Evolutionary conservation across 2,329 filamentous ascomycete species (phyloP), one percentile per base, ranked within the genome.

Genomic region (Acrocalymma vagum): DNA sequence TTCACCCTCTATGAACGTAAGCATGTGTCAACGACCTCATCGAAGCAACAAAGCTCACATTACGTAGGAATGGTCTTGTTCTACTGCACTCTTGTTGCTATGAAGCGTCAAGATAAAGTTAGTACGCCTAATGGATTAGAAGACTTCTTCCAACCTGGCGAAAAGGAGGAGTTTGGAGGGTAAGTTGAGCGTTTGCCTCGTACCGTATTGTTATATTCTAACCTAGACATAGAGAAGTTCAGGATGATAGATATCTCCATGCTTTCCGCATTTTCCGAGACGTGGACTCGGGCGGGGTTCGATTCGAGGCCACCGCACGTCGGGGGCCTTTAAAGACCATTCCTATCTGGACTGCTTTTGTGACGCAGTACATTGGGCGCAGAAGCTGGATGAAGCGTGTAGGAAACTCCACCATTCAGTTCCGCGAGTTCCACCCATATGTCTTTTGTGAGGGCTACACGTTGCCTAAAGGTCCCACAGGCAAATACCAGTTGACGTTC

Each of bases 261-360:
- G 78, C 75, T 1, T 67, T 85, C 37, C 78, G 80, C 9, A 65
- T 85, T 10, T 81, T 76, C 53, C 65, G 69, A 27, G 82, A 85
- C 42, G 63, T 53, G 11, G 67, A 73, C 15, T 79, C 78, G 2
- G 73, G 75, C 9, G 75, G 75, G 4, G 68, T 85, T 1, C 71
- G 82, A 9, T 71, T 85, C 16, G 80, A 84, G 55, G 78, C 79
- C n/a, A 78, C 78, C 1, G 68, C 82, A 22, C 71, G 75, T 18
- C 69, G 75, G 17, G 81, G 82, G 1, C 72, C 74, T 1, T 72
- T 78, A 64, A 75, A 77, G 49, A 70, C 73, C 14, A 77, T 79
- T 3, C 82, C 82, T 0, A 78, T 85, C 39, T 85, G 82, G 82
- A 85, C 81, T 5, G 66, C 66, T 3, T 70, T 70, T 28, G 65